Percentiles rank a stretch among this genome's conserved stretches.
phyloP scores from a whole-genome alignment of 202 grass and related monocot species.

The Miscanthus sacchariflorus region DNA sequence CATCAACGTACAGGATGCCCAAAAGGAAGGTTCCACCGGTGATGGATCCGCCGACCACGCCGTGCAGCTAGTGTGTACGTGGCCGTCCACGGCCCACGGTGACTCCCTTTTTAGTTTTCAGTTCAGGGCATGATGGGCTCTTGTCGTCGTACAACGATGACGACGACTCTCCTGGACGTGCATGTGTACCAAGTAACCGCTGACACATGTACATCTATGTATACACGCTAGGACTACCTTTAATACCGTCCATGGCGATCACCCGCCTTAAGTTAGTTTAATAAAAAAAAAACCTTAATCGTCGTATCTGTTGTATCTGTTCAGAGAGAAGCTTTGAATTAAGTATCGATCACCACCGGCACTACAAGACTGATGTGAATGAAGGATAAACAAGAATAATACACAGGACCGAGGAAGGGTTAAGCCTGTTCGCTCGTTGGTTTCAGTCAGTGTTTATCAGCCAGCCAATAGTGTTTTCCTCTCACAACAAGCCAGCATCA shows the following conservation, averaged over 20 bases:
- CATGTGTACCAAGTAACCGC: constrained; percentile 23
- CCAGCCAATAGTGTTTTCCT: too few species aligned
- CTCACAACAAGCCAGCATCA: too few species aligned
- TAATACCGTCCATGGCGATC: too few species aligned
- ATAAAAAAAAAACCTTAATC: too few species aligned
- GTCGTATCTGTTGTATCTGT: not conserved
- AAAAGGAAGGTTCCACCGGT: not conserved
- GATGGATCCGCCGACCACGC: not conserved
- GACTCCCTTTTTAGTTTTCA: not conserved
- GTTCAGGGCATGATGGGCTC: constrained; percentile 19
- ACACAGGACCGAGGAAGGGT: too few species aligned
- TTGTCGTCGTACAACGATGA: not conserved
- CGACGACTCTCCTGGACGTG: not conserved
- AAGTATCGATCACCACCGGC: not conserved
- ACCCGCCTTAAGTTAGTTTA: too few species aligned
- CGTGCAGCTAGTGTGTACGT: not conserved
- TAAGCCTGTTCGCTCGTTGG: too few species aligned
- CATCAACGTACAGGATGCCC: not conserved
- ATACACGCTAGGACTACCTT: too few species aligned
- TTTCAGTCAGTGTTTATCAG: too few species aligned
- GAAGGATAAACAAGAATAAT: not conserved
- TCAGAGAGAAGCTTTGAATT: not conserved
- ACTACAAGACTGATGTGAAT: not conserved
- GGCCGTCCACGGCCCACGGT: constrained; percentile 8
- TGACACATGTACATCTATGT: not conserved